Percentiles rank a stretch among this genome's conserved stretches.
phyloP scores from a whole-genome alignment of 2,329 filamentous ascomycete species.

The Penicillium italicum region DNA sequence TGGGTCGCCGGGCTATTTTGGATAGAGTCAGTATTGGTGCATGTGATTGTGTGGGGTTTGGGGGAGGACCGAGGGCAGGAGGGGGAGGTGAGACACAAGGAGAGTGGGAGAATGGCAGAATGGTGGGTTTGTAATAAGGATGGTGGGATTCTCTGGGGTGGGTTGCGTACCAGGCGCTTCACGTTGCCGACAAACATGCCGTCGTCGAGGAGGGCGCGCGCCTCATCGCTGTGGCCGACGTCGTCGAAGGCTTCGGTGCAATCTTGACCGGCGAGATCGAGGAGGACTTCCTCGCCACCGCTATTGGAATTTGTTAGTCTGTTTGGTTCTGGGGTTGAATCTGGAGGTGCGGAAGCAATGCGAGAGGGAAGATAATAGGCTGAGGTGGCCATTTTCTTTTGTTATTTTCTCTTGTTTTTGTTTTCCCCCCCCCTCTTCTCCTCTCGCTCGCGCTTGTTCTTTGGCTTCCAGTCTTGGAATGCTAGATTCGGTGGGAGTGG shows the following conservation, averaged over 20 bases:
- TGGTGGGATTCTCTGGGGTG: background rate
- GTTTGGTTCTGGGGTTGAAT: background rate
- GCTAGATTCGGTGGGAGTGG: background rate
- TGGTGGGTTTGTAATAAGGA: background rate
- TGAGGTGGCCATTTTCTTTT: background rate
- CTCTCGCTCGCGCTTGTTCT: background rate
- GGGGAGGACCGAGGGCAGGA: background rate
- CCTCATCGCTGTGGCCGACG: constrained; percentile 98
- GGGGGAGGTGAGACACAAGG: background rate
- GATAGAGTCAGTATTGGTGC: background rate
- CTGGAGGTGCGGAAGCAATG: background rate
- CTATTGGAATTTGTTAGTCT: constrained; percentile 48
- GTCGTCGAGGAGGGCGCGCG: constrained; percentile 78
- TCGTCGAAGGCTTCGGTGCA: constrained; percentile 98
- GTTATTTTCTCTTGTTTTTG: background rate
- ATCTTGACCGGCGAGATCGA: constrained; percentile 94
- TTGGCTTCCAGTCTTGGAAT: background rate
- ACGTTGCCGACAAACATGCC: constrained; percentile 69
- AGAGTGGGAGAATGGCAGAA: background rate
- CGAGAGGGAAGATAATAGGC: background rate
- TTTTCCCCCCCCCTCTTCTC: background rate
- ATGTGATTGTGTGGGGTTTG: background rate
- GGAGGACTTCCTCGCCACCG: constrained; percentile 95
- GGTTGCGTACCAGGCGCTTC: constrained; percentile 69
- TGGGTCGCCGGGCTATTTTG: constrained; percentile 66